Evolutionary conservation across 2,329 filamentous ascomycete genomes (phyloP).

Genomic region (Aspergillus oerlinghausenensis): DNA sequence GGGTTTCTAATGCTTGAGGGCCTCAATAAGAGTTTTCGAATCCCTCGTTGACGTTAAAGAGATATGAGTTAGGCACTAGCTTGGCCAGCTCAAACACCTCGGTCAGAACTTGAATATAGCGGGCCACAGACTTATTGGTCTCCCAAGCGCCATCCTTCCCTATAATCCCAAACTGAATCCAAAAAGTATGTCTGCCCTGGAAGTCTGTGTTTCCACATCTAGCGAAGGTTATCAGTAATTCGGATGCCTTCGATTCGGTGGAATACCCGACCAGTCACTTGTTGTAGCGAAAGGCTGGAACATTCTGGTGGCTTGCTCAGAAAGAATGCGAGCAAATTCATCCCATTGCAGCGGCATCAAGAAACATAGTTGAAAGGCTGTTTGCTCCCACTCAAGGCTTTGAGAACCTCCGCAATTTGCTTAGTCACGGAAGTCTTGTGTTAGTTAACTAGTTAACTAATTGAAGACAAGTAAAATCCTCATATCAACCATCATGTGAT

Average conservation of each 20-base stretch:
- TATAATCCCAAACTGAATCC: background rate
- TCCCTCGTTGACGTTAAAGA: background rate
- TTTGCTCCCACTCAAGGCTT: background rate
- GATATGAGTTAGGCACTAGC: background rate
- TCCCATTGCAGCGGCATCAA: slow-evolving; percentile 1
- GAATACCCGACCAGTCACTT: background rate
- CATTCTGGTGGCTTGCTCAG: background rate
- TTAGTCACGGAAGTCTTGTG: background rate
- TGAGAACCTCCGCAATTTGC: background rate
- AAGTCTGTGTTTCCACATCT: slow-evolving; percentile 1
- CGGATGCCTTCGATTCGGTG: background rate
- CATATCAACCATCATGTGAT: too few relatives aligned
- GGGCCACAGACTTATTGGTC: background rate
- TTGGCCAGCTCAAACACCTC: background rate
- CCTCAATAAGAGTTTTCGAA: background rate
- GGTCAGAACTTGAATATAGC: background rate
- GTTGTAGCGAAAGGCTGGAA: background rate
- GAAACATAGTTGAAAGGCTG: background rate
- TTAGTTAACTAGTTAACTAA: background rate
- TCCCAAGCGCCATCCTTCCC: background rate
- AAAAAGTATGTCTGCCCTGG: background rate
- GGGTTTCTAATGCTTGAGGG: background rate
- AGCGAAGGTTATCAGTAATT: background rate
- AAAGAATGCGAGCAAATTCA: background rate
- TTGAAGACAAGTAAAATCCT: background rate